Evolutionary conservation across 1,284 basidiomycete species (phyloP), one percentile per base, ranked within the genome.

Genomic region (Inonotus hispidus): DNA sequence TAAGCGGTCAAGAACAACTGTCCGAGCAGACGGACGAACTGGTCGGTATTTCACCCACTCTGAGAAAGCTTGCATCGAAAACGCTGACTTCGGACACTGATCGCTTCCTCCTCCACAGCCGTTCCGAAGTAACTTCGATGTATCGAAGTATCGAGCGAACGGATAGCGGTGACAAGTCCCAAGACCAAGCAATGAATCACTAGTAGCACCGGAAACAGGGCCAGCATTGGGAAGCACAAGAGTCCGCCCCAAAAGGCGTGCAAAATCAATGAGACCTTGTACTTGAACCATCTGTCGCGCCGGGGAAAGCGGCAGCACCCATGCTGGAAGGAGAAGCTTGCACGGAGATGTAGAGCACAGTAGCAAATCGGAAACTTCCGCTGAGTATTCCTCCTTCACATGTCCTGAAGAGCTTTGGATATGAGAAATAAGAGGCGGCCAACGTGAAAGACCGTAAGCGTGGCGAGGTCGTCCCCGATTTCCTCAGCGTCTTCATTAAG

Each of bases 151-250:
- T 0, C 68, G 68, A 6, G 69, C 71, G 54, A 82, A 77, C 1
- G 72, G 68, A 75, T 74, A 78, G 52, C 71, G 71, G 50, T 72
- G 73, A 69, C 81, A 84, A 0, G 71, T 71, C 1, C 80, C 78
- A 32, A 83, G 71, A 38, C 46, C 47, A 14, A 55, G 27, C 14
- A 53, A 19, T 14, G 32, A 23, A n/a, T 29, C 47, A 14, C 27
- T 35, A n/a, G n/a, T 39, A 11, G 37, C 45, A 3, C 23, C 21
- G 32, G 77, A 73, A 60, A 77, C 78, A 58, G 77, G 77, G 6
- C 77, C 79, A 0, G 81, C 79, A 55, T 80, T 80, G 3, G 82
- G 82, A 1, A 83, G 71, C 8, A 83, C 78, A 21, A 83, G 71
- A 2, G 77, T 82, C 1, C 81, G 75, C 61, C 78, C 74, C 25